Percentiles rank a stretch among this genome's conserved stretches.
Conservation (phyloP, 1,284 basidiomycete species). For the Pyrrhoderma lamaoense region DNA sequence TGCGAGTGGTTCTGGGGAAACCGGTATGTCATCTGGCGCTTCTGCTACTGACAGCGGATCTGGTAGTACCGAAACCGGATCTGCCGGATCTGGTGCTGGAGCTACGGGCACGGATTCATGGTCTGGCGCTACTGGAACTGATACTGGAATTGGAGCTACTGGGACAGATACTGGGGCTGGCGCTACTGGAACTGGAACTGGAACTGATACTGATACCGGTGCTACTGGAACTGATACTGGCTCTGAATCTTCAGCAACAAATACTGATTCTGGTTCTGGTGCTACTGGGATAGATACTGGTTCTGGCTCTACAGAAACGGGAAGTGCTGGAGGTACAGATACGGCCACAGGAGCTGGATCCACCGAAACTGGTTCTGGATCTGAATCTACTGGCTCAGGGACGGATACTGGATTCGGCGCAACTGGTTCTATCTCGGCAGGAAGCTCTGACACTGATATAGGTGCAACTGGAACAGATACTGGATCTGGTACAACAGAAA, state of each 20-base stretch:
- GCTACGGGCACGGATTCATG: not conserved
- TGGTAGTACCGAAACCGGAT: not conserved
- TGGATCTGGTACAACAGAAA: not conserved
- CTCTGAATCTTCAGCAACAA: not conserved
- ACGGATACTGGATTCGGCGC: not conserved
- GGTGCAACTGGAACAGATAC: slow-evolving; percentile 3
- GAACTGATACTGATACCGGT: not conserved
- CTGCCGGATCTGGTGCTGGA: not conserved
- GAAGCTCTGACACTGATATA: not conserved
- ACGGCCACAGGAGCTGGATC: too few relatives aligned
- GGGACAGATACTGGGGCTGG: slow-evolving; percentile 1
- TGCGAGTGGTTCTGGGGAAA: not conserved
- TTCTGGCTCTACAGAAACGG: not conserved
- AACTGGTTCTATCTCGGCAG: not conserved
- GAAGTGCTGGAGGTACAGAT: not conserved
- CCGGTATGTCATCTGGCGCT: not conserved
- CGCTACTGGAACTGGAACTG: not conserved
- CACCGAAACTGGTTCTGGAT: not conserved
- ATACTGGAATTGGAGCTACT: not conserved
- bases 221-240: not conserved
- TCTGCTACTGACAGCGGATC: not conserved
- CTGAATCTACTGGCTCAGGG: not conserved
- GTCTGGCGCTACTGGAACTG: not conserved
- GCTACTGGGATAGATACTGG: slow-evolving; percentile 1
- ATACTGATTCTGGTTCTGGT: not conserved